Conservation (phyloP, 2,329 filamentous ascomycete genomes). For the Penicillium palitans region DNA sequence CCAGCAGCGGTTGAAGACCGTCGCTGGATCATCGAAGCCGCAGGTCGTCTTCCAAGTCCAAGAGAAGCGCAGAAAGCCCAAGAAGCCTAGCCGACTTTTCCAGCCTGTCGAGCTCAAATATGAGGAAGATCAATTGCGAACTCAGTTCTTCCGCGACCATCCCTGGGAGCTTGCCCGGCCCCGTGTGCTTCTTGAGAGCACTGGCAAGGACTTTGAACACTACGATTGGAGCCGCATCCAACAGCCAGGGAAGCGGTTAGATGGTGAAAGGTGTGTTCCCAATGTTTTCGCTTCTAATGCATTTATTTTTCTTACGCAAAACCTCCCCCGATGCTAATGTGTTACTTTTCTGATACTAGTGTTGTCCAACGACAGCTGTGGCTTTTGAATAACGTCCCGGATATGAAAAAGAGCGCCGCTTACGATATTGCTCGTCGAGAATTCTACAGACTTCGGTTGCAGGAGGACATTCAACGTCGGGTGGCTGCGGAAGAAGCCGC, state of each 20-base stretch:
- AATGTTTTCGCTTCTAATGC: neutral
- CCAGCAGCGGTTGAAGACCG: conserved; percentile 40
- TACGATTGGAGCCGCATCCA: conserved; percentile 77
- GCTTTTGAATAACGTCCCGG: conserved; percentile 67
- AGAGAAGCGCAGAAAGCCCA: conserved; percentile 48
- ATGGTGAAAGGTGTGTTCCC: conserved; percentile 73
- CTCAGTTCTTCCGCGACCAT: conserved; percentile 86
- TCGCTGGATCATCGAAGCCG: conserved; percentile 31
- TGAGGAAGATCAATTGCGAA: conserved; percentile 78
- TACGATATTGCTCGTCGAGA: conserved; percentile 88
- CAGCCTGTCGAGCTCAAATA: conserved; percentile 75
- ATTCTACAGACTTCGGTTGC: conserved; percentile 82
- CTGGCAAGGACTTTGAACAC: conserved; percentile 74
- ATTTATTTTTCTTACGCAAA: neutral
- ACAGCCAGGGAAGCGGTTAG: conserved; percentile 73
- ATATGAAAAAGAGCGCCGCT: conserved; percentile 64
- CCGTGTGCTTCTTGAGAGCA: conserved; percentile 77
- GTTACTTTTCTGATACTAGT: conserved; percentile 49
- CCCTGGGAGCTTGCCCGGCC: conserved; percentile 96
- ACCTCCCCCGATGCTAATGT: conserved; percentile 10
- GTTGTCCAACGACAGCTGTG: conserved; percentile 90
- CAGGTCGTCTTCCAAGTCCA: conserved; percentile 40
- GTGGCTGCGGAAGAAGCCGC: conserved; percentile 85
- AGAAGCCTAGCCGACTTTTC: conserved; percentile 74
- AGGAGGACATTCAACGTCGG: conserved; percentile 77